Conservation (phyloP, 441 rosid species). For the Manihot esculenta region DNA sequence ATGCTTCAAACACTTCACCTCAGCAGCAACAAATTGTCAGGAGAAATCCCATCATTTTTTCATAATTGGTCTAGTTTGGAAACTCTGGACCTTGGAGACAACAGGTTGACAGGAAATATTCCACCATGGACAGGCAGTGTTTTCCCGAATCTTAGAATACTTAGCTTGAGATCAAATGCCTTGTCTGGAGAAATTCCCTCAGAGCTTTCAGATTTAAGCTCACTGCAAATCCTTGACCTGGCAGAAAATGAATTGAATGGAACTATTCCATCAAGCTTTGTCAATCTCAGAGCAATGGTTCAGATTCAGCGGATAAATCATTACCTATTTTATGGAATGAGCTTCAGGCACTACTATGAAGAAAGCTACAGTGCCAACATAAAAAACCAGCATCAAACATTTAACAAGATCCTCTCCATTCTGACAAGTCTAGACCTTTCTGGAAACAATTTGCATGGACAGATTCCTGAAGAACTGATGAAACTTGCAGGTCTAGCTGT, state of each 20-base stretch:
- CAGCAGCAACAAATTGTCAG: conserved; percentile 35
- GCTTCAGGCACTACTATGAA: not conserved
- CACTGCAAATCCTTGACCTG: conserved; percentile 44
- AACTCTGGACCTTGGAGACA: conserved; percentile 39
- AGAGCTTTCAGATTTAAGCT: conserved; percentile 30
- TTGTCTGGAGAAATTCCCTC: conserved; percentile 42
- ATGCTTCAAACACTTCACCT: conserved; percentile 38
- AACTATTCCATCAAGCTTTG: conserved; percentile 32
- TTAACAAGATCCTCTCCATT: too few species aligned
- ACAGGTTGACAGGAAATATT: conserved; percentile 31
- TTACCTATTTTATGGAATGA: conserved; percentile 34
- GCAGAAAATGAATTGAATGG: conserved; percentile 40
- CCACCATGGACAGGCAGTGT: conserved; percentile 28
- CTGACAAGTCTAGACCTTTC: conserved; percentile 36
- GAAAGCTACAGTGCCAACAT: too few species aligned
- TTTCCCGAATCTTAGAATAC: conserved; percentile 35
- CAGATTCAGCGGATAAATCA: conserved; percentile 18
- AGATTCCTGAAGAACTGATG: conserved; percentile 32
- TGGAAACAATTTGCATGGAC: conserved; percentile 32
- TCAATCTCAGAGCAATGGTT: conserved; percentile 23
- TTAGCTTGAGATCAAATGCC: conserved; percentile 32
- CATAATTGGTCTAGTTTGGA: conserved; percentile 31
- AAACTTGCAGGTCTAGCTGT: conserved; percentile 30
- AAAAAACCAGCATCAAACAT: too few species aligned
- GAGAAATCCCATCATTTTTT: conserved; percentile 32